Evolutionary conservation across 2,329 filamentous ascomycete species (phyloP).

Genomic region (Thielaviopsis musarum): DNA sequence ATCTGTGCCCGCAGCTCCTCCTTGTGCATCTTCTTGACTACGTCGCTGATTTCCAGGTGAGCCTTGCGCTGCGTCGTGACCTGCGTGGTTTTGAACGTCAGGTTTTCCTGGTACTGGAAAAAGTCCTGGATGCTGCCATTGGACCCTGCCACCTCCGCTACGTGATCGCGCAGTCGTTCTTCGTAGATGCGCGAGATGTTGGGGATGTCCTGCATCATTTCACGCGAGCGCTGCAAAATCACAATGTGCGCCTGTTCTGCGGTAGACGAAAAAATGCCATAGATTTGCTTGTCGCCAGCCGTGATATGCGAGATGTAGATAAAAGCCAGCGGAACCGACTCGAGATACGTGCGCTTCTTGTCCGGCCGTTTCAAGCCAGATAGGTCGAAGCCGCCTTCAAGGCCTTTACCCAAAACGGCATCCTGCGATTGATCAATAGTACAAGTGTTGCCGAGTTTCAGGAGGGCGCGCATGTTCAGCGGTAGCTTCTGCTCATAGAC

Average conservation of each 20-base stretch:
- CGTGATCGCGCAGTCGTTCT: conserved; percentile 51
- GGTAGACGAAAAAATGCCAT: conserved; percentile 77
- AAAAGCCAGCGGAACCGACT: conserved; percentile 58
- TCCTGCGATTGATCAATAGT: conserved; percentile 84
- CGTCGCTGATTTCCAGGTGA: conserved; percentile 70
- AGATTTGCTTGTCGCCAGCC: conserved; percentile 80
- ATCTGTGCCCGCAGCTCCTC: conserved; percentile 69
- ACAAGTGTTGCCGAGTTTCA: conserved; percentile 80
- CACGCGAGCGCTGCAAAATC: conserved; percentile 68
- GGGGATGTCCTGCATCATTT: conserved; percentile 64
- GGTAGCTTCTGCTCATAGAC: conserved; percentile 93
- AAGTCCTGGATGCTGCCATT: conserved; percentile 51
- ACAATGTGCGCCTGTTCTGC: conserved; percentile 69
- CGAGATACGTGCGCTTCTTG: conserved; percentile 55
- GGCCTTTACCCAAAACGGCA: conserved; percentile 77
- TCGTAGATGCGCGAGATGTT: conserved; percentile 81
- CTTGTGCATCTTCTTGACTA: conserved; percentile 77
- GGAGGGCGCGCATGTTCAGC: conserved; percentile 66
- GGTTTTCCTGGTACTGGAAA: conserved; percentile 71
- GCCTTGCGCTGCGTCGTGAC: conserved; percentile 83
- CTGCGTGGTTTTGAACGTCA: conserved; percentile 73
- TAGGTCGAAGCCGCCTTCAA: conserved; percentile 89
- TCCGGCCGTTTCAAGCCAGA: conserved; percentile 51
- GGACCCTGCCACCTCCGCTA: conserved; percentile 48
- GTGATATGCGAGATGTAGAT: conserved; percentile 87